These are phyloP conservation scores for Silybum marianum DNA, from an alignment of 129 eudicot species.

Conservation along the genomic window DNA sequence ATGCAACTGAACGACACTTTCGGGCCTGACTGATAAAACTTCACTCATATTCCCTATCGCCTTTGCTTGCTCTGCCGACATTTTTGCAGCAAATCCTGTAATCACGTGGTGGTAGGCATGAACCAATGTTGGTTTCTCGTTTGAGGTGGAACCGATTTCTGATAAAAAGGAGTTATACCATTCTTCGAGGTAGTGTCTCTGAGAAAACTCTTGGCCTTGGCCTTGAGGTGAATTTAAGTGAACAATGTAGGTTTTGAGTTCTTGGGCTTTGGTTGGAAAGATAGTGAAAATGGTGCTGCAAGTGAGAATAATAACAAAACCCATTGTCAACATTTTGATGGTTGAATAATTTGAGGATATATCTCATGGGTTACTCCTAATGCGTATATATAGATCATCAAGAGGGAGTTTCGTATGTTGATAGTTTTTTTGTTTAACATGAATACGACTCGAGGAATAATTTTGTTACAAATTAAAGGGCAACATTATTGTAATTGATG, in stretches of 20 bases:
- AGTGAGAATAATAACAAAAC: neutral
- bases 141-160: neutral
- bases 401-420: too few relatives aligned
- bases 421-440: too few relatives aligned
- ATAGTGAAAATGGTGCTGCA: neutral
- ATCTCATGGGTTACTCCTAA: neutral
- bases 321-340: slow-evolving; percentile 11
- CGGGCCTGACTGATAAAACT: slow-evolving; percentile 28
- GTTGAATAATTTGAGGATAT: neutral
- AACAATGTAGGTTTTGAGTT: slow-evolving; percentile 14
- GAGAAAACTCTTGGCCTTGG: slow-evolving; percentile 10
- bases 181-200: neutral
- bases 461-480: neutral
- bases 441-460: neutral
- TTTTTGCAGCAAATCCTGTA: slow-evolving; percentile 13
- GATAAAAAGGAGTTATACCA: slow-evolving; percentile 19
- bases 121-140: neutral
- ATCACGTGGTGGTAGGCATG: slow-evolving; percentile 10
- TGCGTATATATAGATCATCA: neutral
- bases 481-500: neutral
- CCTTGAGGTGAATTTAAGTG: slow-evolving; percentile 14
- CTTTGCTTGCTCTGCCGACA: slow-evolving; percentile 22
- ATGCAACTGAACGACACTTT: slow-evolving; percentile 26
- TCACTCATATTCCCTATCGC: slow-evolving; percentile 24
- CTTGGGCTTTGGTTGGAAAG: neutral